Evolutionary conservation across 192 early-diverging fungal species (phyloP).

Genomic region (Coemansia sp.): DNA sequence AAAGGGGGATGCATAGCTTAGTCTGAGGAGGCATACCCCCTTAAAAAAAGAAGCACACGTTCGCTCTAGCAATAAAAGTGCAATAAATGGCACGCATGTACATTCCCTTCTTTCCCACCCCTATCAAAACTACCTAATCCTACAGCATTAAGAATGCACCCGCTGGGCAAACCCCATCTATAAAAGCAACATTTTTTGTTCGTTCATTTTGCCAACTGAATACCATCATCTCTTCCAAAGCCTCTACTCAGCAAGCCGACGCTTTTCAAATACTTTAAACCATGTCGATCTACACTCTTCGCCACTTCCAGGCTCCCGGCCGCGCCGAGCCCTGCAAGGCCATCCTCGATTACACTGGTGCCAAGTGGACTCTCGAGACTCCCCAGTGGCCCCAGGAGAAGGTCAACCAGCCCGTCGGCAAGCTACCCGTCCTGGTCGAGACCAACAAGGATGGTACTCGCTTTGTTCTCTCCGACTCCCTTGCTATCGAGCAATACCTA

Average conservation of each 20-base stretch:
- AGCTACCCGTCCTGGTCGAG: conserved; percentile 55
- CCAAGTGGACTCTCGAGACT: conserved; percentile 20
- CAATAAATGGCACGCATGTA: neutral
- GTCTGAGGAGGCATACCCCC: no score
- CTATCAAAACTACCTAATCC: neutral
- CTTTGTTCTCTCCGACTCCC: conserved; percentile 42
- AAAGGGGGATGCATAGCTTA: no score
- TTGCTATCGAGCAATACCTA: conserved; percentile 55
- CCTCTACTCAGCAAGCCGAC: neutral
- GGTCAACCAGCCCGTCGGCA: conserved; percentile 45
- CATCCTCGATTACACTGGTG: conserved; percentile 45
- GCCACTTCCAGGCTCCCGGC: conserved; percentile 28
- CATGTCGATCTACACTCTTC: conserved; percentile 15
- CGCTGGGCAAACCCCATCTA: no score
- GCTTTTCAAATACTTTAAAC: neutral
- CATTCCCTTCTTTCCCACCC: neutral
- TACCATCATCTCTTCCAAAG: neutral
- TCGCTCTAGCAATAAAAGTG: neutral
- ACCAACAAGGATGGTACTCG: conserved; percentile 17
- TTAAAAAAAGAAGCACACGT: no score
- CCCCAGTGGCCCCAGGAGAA: conserved; percentile 52
- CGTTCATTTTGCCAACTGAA: no score
- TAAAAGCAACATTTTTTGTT: no score
- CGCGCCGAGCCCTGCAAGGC: conserved; percentile 23
- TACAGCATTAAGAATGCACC: neutral